Base-by-base conservation (phyloP, 164 flowering plant genomes). In the Macadamia tetraphylla region DNA sequence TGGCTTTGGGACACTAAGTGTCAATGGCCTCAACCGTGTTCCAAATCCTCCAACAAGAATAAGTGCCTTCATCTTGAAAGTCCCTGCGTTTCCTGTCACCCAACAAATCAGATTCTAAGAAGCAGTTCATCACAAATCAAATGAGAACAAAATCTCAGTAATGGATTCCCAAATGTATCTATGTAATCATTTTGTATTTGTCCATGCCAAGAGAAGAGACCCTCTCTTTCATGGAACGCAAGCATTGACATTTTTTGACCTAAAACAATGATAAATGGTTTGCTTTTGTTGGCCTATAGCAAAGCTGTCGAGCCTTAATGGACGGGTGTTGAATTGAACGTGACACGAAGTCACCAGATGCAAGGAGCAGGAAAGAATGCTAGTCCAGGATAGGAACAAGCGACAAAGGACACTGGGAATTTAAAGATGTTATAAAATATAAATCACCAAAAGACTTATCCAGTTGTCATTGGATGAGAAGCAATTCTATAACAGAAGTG, bases 21-120 rank as follows among this genome's bases (percentile, higher is more conserved):
- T 74, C 73, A 74, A 74, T 3, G 76, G 76, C 70, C 73, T 69
- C 66, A 74, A 60, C 53, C 76, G 55, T 5, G 76, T 74, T 48
- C 73, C 73, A 10, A 74, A 69, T 10, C 76, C 76, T 64, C 73
- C 73, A 53, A 74, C 73, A 15, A 74, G 76, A 58, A 74, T 74
- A 61, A 74, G 72, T 17, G 70, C 76, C 73, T 74, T 74, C 76
- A 74, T 74, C 46, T 11, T 43, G 18, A 48, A 53, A 53, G 14
- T 11, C 15, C 15, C n/a, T 60, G 43, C n/a, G 3, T 60, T 58
- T 60, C 42, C 62, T 60, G 43, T 32, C 40, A 32, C 32, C 29
- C 13, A 60, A 32, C 1, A 32, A 12, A 32, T 60, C 51, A 60
- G 62, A 31, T 29, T 31, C 5, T 32, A 60, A 31, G 35, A 8